Conservation (phyloP, 1,284 basidiomycete species). For the Chiua sp. region DNA sequence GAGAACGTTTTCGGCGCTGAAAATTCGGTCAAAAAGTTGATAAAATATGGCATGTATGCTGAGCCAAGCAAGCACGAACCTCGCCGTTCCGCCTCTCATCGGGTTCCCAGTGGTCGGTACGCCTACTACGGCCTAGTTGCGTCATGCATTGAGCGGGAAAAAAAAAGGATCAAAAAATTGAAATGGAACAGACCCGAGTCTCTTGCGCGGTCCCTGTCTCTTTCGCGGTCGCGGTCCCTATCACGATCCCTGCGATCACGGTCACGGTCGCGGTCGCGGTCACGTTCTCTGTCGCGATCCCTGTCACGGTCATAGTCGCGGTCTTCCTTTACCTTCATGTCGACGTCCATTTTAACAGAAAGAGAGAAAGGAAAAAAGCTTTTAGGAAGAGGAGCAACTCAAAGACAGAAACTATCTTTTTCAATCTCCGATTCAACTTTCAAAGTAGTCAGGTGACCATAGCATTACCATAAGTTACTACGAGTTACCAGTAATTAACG, state of each 20-base stretch:
- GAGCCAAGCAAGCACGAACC: constrained; percentile 43
- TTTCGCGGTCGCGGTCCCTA: constrained; percentile 56
- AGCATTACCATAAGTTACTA: no score
- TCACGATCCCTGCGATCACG: constrained; percentile 50
- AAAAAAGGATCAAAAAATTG: neutral
- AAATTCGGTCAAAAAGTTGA: constrained; percentile 21
- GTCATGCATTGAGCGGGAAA: neutral
- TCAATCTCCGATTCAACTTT: constrained; percentile 24
- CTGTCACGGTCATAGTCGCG: constrained; percentile 59
- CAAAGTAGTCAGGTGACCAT: constrained; percentile 22
- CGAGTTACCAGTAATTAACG: no score
- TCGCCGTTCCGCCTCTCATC: constrained; percentile 69
- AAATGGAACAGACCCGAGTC: constrained; percentile 55
- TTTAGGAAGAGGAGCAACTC: constrained; percentile 13
- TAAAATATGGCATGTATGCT: neutral
- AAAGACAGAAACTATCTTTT: constrained; percentile 11
- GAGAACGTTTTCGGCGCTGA: constrained; percentile 62
- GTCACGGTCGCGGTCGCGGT: constrained; percentile 49
- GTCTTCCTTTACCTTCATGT: constrained; percentile 78
- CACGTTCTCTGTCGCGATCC: constrained; percentile 53
- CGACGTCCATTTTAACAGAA: constrained; percentile 65
- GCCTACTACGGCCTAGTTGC: constrained; percentile 44
- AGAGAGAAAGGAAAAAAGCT: constrained; percentile 6
- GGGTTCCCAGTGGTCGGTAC: constrained; percentile 80
- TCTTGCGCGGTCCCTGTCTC: constrained; percentile 53